Evolutionary conservation across 2,329 filamentous ascomycete genomes (phyloP).

Genomic region (Dactylellina drechsleri): DNA sequence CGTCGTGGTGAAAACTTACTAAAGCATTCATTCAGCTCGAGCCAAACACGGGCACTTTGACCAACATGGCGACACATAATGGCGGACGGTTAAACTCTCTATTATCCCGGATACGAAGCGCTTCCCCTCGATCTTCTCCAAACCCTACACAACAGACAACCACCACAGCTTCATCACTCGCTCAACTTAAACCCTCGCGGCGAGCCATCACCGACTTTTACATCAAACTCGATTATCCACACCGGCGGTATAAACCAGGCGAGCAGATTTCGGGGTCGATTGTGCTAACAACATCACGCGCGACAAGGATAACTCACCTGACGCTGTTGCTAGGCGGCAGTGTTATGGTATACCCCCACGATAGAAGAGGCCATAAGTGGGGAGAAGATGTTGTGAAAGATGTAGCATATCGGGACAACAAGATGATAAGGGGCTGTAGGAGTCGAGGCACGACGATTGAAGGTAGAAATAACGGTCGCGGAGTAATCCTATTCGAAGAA

Average conservation of each 20-base stretch:
- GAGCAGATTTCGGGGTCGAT: constrained; percentile 79
- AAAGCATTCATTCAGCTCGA: constrained; percentile 9
- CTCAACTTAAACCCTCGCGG: constrained; percentile 61
- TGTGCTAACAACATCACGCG: constrained; percentile 76
- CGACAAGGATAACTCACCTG: constrained; percentile 80
- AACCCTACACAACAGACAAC: constrained; percentile 17
- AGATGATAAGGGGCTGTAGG: constrained; percentile 60
- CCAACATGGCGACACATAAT: constrained; percentile 38
- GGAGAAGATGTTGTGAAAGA: constrained; percentile 64
- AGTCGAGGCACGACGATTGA: constrained; percentile 62
- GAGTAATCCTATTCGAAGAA: constrained; percentile 83
- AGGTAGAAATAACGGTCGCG: constrained; percentile 77
- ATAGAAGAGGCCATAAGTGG: constrained; percentile 66
- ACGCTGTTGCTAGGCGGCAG: constrained; percentile 81
- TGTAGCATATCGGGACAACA: constrained; percentile 61
- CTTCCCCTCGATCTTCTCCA: constrained; percentile 36
- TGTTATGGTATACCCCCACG: constrained; percentile 79
- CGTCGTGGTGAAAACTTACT: constrained; percentile 34
- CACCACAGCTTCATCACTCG: constrained; percentile 27
- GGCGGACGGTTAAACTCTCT: constrained; percentile 39
- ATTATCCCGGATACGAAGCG: constrained; percentile 49
- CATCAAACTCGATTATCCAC: constrained; percentile 78
- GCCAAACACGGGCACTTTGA: constrained; percentile 1
- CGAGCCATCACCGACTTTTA: constrained; percentile 81
- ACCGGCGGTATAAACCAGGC: constrained; percentile 78